These are phyloP conservation scores for Vanilla planifolia DNA, from an alignment of 106 monocot genomes.

Conservation along the genomic window DNA sequence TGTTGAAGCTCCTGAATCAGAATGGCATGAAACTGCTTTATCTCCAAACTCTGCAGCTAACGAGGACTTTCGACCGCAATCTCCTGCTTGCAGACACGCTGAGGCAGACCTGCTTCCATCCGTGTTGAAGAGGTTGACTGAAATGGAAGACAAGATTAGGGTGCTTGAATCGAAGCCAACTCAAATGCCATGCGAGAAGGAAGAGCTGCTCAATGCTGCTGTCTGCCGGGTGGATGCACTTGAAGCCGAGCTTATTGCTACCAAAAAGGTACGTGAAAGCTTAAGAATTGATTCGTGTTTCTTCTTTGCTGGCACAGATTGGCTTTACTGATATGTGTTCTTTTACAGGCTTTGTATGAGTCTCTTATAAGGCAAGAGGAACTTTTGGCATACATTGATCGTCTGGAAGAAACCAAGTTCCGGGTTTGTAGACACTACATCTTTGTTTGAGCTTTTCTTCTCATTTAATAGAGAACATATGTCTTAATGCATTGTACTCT, in stretches of 20 bases:
- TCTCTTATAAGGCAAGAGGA: conserved; percentile 14
- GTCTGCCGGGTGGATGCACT: conserved; percentile 43
- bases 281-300: no score
- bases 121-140: conserved; percentile 26
- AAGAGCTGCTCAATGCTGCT: conserved; percentile 43
- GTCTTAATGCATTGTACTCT: no score
- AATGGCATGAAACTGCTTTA: conserved; percentile 9
- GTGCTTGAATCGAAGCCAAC: conserved; percentile 37
- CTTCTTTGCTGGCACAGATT: no score
- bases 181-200: conserved; percentile 48
- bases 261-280: conserved; percentile 58
- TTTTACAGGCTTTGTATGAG: conserved; percentile 5
- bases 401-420: conserved; percentile 6
- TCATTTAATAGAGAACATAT: no score
- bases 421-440: conserved; percentile 2
- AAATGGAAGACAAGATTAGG: conserved; percentile 40
- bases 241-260: conserved; percentile 49
- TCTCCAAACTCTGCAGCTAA: conserved; percentile 6
- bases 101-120: conserved; percentile 18
- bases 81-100: conserved; percentile 15
- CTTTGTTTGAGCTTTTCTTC: no score
- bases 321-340: no score
- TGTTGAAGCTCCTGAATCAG: conserved; percentile 12
- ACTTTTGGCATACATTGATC: conserved; percentile 8
- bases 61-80: conserved; percentile 22